Base-by-base conservation (phyloP, 306 rosid species). In the Acacia acuminata region DNA sequence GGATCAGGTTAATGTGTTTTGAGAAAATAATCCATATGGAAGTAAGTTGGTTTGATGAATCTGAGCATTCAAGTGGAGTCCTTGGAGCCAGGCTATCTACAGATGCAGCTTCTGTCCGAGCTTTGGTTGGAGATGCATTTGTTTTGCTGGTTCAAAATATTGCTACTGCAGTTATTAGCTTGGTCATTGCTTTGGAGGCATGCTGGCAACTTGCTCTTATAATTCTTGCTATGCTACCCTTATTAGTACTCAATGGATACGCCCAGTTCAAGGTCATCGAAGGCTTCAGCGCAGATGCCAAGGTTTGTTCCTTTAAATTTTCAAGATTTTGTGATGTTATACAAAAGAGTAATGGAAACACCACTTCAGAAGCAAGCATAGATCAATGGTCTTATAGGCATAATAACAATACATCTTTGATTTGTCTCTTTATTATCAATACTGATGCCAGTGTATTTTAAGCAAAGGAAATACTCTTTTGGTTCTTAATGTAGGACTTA, bases 41-140 rank as follows among this genome's bases (percentile, higher is more conserved):
- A 78, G 81, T 88, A 38, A 88, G 92, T 83, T 93, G 98, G 98
- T 95, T 95, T 50, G 98, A 95, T 25, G 88, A 91, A 66, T 30
- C 85, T 32, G 88, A 80, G 34, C 82, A 90, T 78, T 87, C 92
- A 30, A 87, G 90, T 45, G 92, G 90, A 67, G 83, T 87, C 30
- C 66, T 87, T 58, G 90, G 92, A 73, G 87, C 94, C 45, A 90
- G 90, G 79, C 92, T 90, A 38, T 86, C 90, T 13, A 82, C 88
- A 9, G 89, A 90, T 85, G 94, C 92, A 60, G 92, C 94, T 79
- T 82, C 90, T 0, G 24, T 88, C 45, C 75, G 90, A 75, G 86
- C 86, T 45, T 78, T 90, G 36, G 90, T 88, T 36, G 94, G 94
- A 47, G 94, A 90, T 84, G 86, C 94, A 22, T 87, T 90, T 74